A percentile compares a stretch with the other conserved stretches of the same genome.
phyloP scores from a whole-genome alignment of 2,329 filamentous ascomycete genomes.

The Exutisphaerella laricina region DNA sequence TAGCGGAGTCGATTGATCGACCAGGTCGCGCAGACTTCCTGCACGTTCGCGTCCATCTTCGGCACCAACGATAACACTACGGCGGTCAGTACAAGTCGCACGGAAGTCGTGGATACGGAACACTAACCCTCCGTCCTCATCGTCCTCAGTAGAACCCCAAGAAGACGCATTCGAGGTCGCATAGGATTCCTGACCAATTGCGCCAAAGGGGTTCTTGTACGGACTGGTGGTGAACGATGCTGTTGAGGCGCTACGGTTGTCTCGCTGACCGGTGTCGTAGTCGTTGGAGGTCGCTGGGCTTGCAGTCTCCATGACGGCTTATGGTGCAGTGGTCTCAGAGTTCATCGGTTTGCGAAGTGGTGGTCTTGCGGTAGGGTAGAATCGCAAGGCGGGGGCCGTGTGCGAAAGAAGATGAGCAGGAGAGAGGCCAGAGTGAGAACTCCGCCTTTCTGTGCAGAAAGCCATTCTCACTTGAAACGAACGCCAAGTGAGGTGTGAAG shows the following conservation, averaged over 20 bases:
- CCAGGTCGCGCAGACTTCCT: not conserved
- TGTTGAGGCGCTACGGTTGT: not conserved
- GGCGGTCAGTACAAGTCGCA: not conserved
- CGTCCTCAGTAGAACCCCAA: not conserved
- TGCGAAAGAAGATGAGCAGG: too few relatives aligned
- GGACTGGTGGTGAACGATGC: not conserved
- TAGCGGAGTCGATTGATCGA: not conserved
- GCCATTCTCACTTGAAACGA: too few relatives aligned
- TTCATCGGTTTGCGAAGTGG: too few relatives aligned
- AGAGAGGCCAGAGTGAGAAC: too few relatives aligned
- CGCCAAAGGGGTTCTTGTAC: not conserved
- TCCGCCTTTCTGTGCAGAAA: too few relatives aligned
- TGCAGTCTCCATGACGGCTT: too few relatives aligned
- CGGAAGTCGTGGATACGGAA: not conserved
- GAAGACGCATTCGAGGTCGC: not conserved
- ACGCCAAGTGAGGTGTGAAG: too few relatives aligned
- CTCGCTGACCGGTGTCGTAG: not conserved
- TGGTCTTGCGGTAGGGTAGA: too few relatives aligned
- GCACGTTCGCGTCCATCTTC: not conserved
- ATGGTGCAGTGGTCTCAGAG: too few relatives aligned
- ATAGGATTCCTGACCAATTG: not conserved
- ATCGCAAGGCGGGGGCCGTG: too few relatives aligned
- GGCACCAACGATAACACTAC: not conserved
- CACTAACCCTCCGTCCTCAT: not conserved
- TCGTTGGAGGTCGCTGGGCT: too few relatives aligned